phyloP scores from a whole-genome alignment of 2,329 filamentous ascomycete genomes.

The Lachnum nothofagi region DNA sequence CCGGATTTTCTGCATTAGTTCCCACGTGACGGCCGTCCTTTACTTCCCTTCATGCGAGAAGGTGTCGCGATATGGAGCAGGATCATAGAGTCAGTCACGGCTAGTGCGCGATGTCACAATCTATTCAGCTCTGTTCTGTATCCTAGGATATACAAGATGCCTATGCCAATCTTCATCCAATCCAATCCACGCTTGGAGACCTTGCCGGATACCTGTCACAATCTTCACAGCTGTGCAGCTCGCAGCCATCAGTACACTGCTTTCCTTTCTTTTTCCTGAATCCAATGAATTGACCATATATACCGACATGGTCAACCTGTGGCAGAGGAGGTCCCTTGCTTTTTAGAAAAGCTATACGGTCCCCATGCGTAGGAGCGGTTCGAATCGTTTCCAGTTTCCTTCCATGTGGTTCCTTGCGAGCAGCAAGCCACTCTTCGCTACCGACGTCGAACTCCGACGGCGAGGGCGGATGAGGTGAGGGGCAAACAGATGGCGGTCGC shows the following conservation, averaged over 20 bases:
- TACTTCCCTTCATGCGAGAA: too few relatives aligned
- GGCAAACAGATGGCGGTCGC: constrained; percentile 20
- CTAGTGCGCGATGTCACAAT: too few relatives aligned
- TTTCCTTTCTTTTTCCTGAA: constrained; percentile 2
- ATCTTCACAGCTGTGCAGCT: constrained; percentile 17
- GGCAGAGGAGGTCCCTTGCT: constrained; percentile 9
- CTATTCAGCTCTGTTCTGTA: too few relatives aligned
- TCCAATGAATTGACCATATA: constrained; percentile 15
- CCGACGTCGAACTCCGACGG: background rate
- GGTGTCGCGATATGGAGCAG: too few relatives aligned
- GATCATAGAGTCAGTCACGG: too few relatives aligned
- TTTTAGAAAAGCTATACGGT: constrained; percentile 8
- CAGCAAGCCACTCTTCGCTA: background rate
- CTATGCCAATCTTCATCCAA: too few relatives aligned
- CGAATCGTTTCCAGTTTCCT: background rate
- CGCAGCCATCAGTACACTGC: constrained; percentile 4
- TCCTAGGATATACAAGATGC: too few relatives aligned
- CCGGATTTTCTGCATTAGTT: too few relatives aligned
- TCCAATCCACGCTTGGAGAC: constrained; percentile 23
- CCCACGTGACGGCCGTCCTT: too few relatives aligned
- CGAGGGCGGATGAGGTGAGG: constrained; percentile 9
- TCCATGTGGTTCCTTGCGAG: background rate
- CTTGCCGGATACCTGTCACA: constrained; percentile 11
- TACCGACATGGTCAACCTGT: constrained; percentile 12
- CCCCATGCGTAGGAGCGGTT: background rate